Percentiles rank a stretch among this genome's conserved stretches.
phyloP scores from a whole-genome alignment of 345 rosid genomes.

The Melastoma malabathricum region DNA sequence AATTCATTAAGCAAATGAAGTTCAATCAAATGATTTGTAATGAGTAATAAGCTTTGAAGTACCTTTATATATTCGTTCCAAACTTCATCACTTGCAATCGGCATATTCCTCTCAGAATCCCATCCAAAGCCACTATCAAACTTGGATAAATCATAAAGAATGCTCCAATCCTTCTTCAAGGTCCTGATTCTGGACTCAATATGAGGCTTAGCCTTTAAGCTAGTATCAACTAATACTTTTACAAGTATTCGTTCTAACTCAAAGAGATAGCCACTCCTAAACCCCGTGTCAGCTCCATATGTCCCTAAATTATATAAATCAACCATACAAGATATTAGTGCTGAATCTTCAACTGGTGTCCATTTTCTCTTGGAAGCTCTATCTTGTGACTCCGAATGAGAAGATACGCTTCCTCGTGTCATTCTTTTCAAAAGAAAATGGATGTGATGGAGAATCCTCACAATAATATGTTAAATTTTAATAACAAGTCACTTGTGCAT shows the following conservation, averaged over 20 bases:
- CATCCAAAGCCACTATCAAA: not conserved
- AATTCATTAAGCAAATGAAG: not conserved
- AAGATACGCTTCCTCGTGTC: not conserved
- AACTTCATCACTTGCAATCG: not conserved
- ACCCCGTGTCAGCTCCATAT: not conserved
- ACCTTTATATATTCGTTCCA: not conserved
- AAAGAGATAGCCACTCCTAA: not conserved
- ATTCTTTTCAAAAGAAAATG: not conserved
- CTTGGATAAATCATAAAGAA: constrained; percentile 1
- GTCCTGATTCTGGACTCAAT: constrained; percentile 3
- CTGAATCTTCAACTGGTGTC: not conserved
- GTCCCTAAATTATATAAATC: not conserved
- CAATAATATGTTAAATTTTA: not conserved
- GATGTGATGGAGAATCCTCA: too few relatives aligned
- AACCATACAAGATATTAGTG: constrained; percentile 2
- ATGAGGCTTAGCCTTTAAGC: constrained; percentile 5
- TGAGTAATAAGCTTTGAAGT: too few relatives aligned
- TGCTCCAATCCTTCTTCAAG: constrained; percentile 5
- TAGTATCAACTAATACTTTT: not conserved
- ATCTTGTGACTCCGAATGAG: not conserved
- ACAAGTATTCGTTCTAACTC: not conserved
- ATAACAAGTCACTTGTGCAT: not conserved
- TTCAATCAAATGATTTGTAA: too few relatives aligned
- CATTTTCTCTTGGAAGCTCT: not conserved
- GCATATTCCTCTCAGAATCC: constrained; percentile 1